phyloP scores from a whole-genome alignment of 371 early-diverging fungal genomes.

The Lichtheimia ornata region DNA sequence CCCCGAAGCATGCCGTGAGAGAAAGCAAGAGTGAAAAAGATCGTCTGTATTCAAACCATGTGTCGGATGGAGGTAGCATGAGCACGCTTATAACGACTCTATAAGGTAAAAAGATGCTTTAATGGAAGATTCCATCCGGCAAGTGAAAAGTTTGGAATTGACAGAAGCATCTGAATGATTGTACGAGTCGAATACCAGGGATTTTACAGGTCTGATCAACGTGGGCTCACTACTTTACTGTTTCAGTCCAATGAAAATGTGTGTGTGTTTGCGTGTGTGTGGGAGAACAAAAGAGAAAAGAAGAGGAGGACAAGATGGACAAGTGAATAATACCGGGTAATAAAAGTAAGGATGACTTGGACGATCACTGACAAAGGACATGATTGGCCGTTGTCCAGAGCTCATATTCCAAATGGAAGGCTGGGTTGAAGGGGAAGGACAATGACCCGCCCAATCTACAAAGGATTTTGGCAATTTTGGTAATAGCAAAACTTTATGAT shows the following conservation, averaged over 20 bases:
- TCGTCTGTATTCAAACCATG: no score
- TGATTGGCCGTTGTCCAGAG: neutral
- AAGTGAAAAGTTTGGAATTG: neutral
- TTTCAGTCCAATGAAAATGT: slow-evolving; percentile 2
- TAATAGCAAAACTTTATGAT: neutral
- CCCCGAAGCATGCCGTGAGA: no score
- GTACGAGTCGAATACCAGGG: no score
- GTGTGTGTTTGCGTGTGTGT: neutral
- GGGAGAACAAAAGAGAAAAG: neutral
- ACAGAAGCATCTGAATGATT: no score
- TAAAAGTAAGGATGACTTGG: neutral
- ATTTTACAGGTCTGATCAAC: no score
- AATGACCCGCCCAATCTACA: neutral
- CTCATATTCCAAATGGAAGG: slow-evolving; percentile 21
- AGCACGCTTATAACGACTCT: slow-evolving; percentile 5
- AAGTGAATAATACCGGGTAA: neutral
- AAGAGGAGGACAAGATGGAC: neutral
- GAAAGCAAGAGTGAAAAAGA: no score
- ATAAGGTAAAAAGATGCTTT: slow-evolving; percentile 9
- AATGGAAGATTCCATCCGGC: slow-evolving; percentile 8
- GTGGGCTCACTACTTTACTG: no score
- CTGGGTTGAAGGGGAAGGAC: slow-evolving; percentile 16
- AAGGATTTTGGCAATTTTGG: neutral
- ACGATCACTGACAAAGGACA: neutral
- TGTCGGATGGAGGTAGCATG: no score